Evolutionary conservation across 305 asterid species (phyloP), one percentile per base, ranked within the genome.

Genomic region (Ilex paraguariensis): DNA sequence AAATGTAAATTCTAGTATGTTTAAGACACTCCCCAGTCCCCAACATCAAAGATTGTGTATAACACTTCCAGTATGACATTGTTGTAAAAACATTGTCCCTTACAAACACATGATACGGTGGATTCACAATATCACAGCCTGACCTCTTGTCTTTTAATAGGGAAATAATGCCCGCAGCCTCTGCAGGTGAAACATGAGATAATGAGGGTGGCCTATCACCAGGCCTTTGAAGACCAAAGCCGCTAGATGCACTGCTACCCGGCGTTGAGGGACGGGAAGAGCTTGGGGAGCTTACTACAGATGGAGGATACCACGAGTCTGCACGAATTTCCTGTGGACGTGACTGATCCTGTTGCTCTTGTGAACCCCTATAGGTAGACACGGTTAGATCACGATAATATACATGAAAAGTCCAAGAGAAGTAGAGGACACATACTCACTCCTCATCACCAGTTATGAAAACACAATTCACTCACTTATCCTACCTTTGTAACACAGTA

Each of bases 131-230:
- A 36, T 36, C 42, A 16, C 61, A 53, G 10, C 4, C 52, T 64
- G 67, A 90, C 99, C 97, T 90, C 82, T 82, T 90, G 73, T 87
- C 87, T 74, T 78, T 87, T 71, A 93, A 68, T 45, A 70, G 59
- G 67, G 87, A 74, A 69, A 83, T 73, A 60, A 90, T 84, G 65
- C 88, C 88, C 11, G 96, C 90, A 39, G 87, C 94, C 81, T 88
- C 98, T 32, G 96, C 81, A 0, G 94, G 96, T 31, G 97, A 90
- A 61, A 87, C 99, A 57, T 83, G 81, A 21, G 93, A 73, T 64
- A 77, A 56, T 71, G 87, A 71, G 63, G 64, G 78, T 49, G 81
- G 77, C 45, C 89, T 83, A 61, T 89, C 92, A 2, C 76, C 40
- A 0, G 85, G 83, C 75, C 88, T 80, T 50, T 78, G 70, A 16